phyloP scores from a whole-genome alignment of 306 rosid species.

The Castanea crenata region DNA sequence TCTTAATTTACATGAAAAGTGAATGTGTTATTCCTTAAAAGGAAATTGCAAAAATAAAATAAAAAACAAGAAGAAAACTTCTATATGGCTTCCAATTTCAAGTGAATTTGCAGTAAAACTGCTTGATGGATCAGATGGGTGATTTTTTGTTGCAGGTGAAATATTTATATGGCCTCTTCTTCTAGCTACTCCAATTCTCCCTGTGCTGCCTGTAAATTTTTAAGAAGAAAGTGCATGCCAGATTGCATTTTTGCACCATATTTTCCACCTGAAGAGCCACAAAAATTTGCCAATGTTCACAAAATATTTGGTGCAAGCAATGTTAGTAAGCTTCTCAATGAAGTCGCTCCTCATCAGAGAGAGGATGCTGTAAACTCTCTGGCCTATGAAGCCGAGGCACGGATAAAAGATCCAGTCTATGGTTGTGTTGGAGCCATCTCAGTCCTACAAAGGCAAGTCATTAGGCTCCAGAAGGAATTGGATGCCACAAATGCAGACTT shows the following conservation, averaged over 20 bases:
- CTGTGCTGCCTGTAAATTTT: slow-evolving; percentile 91
- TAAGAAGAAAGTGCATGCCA: slow-evolving; percentile 77
- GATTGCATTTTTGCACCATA: slow-evolving; percentile 81
- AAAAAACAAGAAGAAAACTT: not conserved
- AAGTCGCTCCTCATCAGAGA: slow-evolving; percentile 74
- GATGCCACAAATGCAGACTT: slow-evolving; percentile 78
- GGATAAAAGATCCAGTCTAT: slow-evolving; percentile 87
- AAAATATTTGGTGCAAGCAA: slow-evolving; percentile 95
- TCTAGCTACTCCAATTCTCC: slow-evolving; percentile 68
- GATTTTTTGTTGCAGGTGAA: not conserved
- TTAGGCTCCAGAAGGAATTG: slow-evolving; percentile 81
- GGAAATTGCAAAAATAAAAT: not conserved
- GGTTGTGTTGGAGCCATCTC: slow-evolving; percentile 92
- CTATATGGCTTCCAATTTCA: not conserved
- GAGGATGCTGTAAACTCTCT: slow-evolving; percentile 87
- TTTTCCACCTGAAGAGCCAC: slow-evolving; percentile 89
- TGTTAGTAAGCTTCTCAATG: slow-evolving; percentile 77
- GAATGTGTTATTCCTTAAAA: not conserved
- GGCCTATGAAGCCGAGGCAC: slow-evolving; percentile 92
- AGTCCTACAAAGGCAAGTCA: slow-evolving; percentile 71
- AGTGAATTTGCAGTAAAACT: not conserved
- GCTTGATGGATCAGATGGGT: not conserved
- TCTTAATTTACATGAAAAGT: not conserved
- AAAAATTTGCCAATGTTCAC: slow-evolving; percentile 83
- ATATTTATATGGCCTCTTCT: slow-evolving; percentile 57